Evolutionary conservation across 2,329 filamentous ascomycete genomes (phyloP).

Genomic region (Colletotrichum sublineola): DNA sequence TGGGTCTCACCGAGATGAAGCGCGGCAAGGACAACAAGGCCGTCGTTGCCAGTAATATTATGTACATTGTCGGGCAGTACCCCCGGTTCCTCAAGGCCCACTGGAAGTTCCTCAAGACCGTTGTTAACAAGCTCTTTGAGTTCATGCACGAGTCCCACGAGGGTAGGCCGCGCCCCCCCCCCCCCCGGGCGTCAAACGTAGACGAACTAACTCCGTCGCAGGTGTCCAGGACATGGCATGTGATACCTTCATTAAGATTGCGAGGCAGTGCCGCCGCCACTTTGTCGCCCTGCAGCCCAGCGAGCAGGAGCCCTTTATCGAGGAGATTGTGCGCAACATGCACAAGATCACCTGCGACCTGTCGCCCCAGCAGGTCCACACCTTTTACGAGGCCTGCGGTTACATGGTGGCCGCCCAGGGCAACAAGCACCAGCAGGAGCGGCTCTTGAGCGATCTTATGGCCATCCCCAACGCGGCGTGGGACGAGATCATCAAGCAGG

Average conservation of each 20-base stretch:
- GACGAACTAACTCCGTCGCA: slow-evolving; percentile 48
- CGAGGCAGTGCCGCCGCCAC: slow-evolving; percentile 96
- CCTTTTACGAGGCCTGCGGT: slow-evolving; percentile 98
- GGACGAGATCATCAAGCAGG: slow-evolving; percentile 93
- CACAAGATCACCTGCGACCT: slow-evolving; percentile 96
- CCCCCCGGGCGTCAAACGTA: background rate
- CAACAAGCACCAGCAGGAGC: slow-evolving; percentile 93
- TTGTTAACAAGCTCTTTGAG: slow-evolving; percentile 99
- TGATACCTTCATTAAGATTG: slow-evolving; percentile 99
- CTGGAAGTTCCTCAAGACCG: slow-evolving; percentile 99
- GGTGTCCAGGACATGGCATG: slow-evolving; percentile 99
- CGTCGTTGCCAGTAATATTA: slow-evolving; percentile 98
- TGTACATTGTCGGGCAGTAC: slow-evolving; percentile 99
- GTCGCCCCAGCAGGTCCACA: slow-evolving; percentile 96
- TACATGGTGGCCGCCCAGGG: slow-evolving; percentile 99
- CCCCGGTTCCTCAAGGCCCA: slow-evolving; percentile 98
- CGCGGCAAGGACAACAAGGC: slow-evolving; percentile 99
- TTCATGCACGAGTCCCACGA: slow-evolving; percentile 99
- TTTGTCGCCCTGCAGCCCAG: slow-evolving; percentile 97
- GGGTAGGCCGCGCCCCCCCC: slow-evolving; percentile 66
- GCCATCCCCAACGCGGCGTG: slow-evolving; percentile 92
- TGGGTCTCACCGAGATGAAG: slow-evolving; percentile 98
- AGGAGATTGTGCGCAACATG: slow-evolving; percentile 97
- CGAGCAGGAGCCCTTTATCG: slow-evolving; percentile 95
- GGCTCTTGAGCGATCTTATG: slow-evolving; percentile 93